These are phyloP conservation scores for Actinomortierella wolfii DNA, from an alignment of 371 early-diverging fungal genomes.

Conservation along the genomic window DNA sequence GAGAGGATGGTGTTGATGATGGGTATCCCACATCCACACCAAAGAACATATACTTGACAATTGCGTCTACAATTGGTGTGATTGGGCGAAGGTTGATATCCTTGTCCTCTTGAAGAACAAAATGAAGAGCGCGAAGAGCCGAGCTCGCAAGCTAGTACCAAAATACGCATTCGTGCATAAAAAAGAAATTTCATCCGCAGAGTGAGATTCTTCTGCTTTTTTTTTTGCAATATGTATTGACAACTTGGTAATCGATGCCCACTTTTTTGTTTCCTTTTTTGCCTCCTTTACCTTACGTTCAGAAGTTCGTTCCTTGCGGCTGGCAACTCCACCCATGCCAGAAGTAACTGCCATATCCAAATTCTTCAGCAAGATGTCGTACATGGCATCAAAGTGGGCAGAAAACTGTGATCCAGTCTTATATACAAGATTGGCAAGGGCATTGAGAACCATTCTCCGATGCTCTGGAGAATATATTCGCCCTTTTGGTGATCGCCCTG, in stretches of 20 bases:
- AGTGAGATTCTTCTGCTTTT: no score
- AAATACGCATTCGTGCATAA: no score
- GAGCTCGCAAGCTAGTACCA: slow-evolving; percentile 45
- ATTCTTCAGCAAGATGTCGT: slow-evolving; percentile 19
- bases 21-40: slow-evolving; percentile 11
- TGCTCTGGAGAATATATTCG: slow-evolving; percentile 2
- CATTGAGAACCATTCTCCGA: slow-evolving; percentile 35
- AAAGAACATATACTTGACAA: slow-evolving; percentile 36
- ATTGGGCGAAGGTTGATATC: slow-evolving; percentile 14
- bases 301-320: slow-evolving; percentile 26
- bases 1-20: neutral
- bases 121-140: slow-evolving; percentile 41
- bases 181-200: no score
- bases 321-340: slow-evolving; percentile 6
- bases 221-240: no score
- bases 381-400: slow-evolving; percentile 23
- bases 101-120: slow-evolving; percentile 39
- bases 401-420: slow-evolving; percentile 28
- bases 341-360: slow-evolving; percentile 15
- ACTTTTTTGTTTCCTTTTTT: no score
- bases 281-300: slow-evolving; percentile 30
- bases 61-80: slow-evolving; percentile 32
- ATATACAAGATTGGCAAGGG: slow-evolving; percentile 33
- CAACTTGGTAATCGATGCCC: no score
- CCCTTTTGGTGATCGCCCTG: no score